These are phyloP conservation scores for Samsoniella hepiali DNA, from an alignment of 2,329 filamentous ascomycete genomes.

Conservation along the genomic window DNA sequence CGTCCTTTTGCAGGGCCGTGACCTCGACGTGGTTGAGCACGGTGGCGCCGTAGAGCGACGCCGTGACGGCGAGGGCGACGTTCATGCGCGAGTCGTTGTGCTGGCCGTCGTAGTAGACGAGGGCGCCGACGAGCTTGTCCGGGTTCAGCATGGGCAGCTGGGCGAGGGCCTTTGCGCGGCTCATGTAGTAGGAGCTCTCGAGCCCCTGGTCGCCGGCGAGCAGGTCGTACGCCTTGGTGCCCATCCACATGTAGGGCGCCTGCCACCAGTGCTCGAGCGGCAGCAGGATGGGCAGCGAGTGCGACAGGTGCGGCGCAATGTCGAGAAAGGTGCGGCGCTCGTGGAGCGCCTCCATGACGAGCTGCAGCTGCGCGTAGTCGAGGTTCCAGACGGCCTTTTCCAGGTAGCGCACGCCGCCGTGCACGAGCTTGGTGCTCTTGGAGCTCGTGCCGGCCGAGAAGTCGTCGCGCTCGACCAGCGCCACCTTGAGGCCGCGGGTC, in stretches of 20 bases:
- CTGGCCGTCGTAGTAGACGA: slow-evolving; percentile 84
- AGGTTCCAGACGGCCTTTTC: slow-evolving; percentile 85
- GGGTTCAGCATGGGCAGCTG: slow-evolving; percentile 76
- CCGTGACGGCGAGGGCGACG: slow-evolving; percentile 76
- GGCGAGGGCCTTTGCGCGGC: slow-evolving; percentile 71
- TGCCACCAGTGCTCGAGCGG: slow-evolving; percentile 82
- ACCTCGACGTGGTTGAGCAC: slow-evolving; percentile 81
- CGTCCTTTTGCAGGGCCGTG: slow-evolving; percentile 69
- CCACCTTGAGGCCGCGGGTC: slow-evolving; percentile 75
- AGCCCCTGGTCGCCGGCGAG: slow-evolving; percentile 79
- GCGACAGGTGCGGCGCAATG: slow-evolving; percentile 77
- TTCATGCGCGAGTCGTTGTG: slow-evolving; percentile 90
- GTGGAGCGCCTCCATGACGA: slow-evolving; percentile 77
- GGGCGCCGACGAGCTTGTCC: slow-evolving; percentile 68
- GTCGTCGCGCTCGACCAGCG: slow-evolving; percentile 78
- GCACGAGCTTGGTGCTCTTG: slow-evolving; percentile 84
- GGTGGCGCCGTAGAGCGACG: slow-evolving; percentile 74
- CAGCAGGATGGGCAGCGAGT: slow-evolving; percentile 80
- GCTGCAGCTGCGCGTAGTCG: slow-evolving; percentile 77
- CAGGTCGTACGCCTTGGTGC: slow-evolving; percentile 76
- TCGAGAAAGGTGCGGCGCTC: slow-evolving; percentile 82
- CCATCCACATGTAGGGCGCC: slow-evolving; percentile 68
- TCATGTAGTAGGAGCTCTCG: slow-evolving; percentile 78
- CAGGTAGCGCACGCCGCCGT: slow-evolving; percentile 79
- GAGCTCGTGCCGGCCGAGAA: slow-evolving; percentile 79